Evolutionary conservation across 768 basidiomycete genomes (phyloP).

Genomic region (Rhizopogon vulgaris): DNA sequence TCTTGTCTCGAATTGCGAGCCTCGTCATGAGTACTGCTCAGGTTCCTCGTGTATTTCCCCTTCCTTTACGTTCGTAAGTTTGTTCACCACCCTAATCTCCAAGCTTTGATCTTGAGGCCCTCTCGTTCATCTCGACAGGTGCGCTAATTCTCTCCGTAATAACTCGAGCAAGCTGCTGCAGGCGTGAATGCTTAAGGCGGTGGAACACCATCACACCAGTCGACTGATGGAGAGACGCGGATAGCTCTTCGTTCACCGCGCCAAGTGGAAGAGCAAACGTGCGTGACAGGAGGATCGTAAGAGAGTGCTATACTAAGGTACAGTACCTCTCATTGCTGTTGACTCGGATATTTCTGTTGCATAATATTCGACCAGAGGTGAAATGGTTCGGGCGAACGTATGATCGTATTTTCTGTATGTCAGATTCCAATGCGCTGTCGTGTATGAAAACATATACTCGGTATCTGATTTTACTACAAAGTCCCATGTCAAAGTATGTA

Average conservation of each 20-base stretch:
- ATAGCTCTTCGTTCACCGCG: slow-evolving; percentile 87
- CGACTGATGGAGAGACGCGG: slow-evolving; percentile 13
- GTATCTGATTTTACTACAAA: slow-evolving; percentile 5
- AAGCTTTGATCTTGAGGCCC: slow-evolving; percentile 79
- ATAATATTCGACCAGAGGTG: too few relatives aligned
- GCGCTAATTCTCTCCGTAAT: slow-evolving; percentile 82
- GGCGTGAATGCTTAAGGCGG: slow-evolving; percentile 28
- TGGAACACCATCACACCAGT: too few relatives aligned
- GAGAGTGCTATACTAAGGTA: slow-evolving; percentile 35
- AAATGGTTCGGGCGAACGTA: too few relatives aligned
- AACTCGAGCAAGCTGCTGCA: slow-evolving; percentile 84
- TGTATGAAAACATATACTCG: slow-evolving; percentile 4
- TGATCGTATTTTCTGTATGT: not conserved
- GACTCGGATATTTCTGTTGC: too few relatives aligned
- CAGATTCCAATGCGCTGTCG: not conserved
- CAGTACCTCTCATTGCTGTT: too few relatives aligned
- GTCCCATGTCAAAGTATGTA: slow-evolving; percentile 4
- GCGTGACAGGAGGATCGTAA: slow-evolving; percentile 79
- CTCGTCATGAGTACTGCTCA: slow-evolving; percentile 34
- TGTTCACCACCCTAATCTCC: slow-evolving; percentile 66
- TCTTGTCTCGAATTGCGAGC: not conserved
- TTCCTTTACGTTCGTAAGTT: slow-evolving; percentile 68
- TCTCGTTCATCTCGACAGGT: slow-evolving; percentile 91
- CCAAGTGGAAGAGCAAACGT: slow-evolving; percentile 78
- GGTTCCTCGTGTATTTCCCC: slow-evolving; percentile 48